Base-by-base conservation (phyloP, 2,329 filamentous ascomycete genomes). In the Sordariomycetes sp. region DNA sequence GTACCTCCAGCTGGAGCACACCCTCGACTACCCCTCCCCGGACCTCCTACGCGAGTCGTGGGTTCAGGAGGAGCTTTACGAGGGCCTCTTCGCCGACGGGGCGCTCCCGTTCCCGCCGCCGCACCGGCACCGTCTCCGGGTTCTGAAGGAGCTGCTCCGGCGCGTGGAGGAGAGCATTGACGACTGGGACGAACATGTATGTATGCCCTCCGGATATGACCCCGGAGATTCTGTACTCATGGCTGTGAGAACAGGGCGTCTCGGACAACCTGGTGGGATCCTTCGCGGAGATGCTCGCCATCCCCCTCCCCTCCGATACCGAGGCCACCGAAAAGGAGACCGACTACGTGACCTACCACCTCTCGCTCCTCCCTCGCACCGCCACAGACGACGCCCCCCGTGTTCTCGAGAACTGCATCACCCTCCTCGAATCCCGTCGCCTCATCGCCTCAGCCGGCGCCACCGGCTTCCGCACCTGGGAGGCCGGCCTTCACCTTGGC, bases 121-220 rank as follows among this genome's bases (percentile, higher is more conserved):
- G 8, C 72, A 76, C 22, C 74, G 84, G 55, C 95, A 95, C 66
- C 82, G 84, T 62, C 70, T 86, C 17, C 79, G 82, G 59, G 79
- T 89, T 1, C 70, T 96, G 55, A 96, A 95, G 67, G 74, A 82
- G 61, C 75, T 96, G 36, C 73, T 90, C 13, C 71, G 76, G 8
- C 80, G 76, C 58, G 84, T 96, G 56, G 89, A 96, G 68, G 72
- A 76, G 34, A 81, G 86, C 36, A 89, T 95, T 53, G 76, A 81
- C 58, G 84, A 96, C 68, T 91, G 90, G 70, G 88, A 96, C 63
- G 78, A 89, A 76, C 83, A 95, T 85, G 91, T 95, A 86, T 75
- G 87, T 39, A 35, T 22, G 13, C n/a, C 32, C 22, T 22, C 17
- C 17, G 15, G 24, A 35, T 39, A 32, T 32, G 52, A 22, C 12